A percentile compares a stretch with the other conserved stretches of the same genome.
Evolutionary conservation across 148 eudicot species (phyloP).

Genomic region (Rhododendron mucronatum): DNA sequence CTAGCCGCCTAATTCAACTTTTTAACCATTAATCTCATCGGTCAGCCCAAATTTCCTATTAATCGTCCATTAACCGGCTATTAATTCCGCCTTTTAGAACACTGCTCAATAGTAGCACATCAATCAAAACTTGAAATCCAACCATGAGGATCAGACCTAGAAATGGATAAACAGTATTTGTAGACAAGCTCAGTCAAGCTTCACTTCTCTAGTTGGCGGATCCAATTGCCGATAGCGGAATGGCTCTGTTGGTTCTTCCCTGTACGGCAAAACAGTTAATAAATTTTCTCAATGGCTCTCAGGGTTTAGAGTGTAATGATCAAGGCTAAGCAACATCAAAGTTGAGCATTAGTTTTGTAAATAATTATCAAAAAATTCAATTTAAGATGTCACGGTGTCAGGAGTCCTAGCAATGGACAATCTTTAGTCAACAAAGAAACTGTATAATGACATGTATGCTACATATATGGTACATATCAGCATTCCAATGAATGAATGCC

Average conservation of each 20-base stretch:
- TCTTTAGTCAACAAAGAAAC: too few relatives aligned
- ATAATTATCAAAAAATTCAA: neutral
- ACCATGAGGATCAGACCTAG: neutral
- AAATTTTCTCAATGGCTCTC: neutral
- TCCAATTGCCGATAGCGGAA: slow-evolving; percentile 64
- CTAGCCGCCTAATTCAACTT: too few relatives aligned
- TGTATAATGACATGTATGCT: neutral
- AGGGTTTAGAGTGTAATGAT: neutral
- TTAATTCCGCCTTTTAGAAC: too few relatives aligned
- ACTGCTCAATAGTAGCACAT: too few relatives aligned
- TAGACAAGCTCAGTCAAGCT: slow-evolving; percentile 37
- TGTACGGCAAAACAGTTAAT: slow-evolving; percentile 23
- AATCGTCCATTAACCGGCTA: too few relatives aligned
- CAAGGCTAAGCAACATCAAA: neutral
- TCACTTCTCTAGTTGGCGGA: slow-evolving; percentile 62
- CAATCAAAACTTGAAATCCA: neutral
- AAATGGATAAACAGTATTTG: neutral
- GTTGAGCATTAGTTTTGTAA: neutral
- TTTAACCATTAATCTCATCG: too few relatives aligned
- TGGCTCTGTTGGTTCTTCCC: slow-evolving; percentile 89
- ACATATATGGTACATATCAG: neutral
- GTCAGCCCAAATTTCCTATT: too few relatives aligned
- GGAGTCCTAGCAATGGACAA: neutral
- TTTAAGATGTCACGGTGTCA: too few relatives aligned
- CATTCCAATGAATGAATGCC: neutral